These are phyloP conservation scores for Rhizopogon roseolus DNA, from an alignment of 768 basidiomycete genomes.

Conservation along the genomic window DNA sequence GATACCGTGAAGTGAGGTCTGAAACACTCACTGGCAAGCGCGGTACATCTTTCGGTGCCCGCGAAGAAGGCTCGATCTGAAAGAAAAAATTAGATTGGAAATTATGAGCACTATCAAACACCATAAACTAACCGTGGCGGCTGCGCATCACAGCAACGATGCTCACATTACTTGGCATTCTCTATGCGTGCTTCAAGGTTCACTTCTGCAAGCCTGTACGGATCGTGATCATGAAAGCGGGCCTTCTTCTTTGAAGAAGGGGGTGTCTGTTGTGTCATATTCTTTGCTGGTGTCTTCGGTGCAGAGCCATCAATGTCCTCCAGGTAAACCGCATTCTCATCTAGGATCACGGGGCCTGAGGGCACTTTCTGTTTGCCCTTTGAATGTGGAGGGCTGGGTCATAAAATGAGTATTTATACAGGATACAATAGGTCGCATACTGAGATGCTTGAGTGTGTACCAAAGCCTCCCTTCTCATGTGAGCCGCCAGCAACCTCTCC, in stretches of 20 bases:
- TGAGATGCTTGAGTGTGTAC: conserved; percentile 45
- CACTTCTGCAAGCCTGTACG: conserved; percentile 87
- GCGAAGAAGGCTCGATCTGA: conserved; percentile 48
- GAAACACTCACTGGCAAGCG: conserved; percentile 60
- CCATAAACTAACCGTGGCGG: conserved; percentile 42
- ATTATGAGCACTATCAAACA: background rate
- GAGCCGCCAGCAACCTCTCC: conserved; percentile 88
- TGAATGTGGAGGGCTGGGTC: conserved; percentile 19
- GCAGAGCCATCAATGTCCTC: conserved; percentile 70
- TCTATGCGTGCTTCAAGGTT: conserved; percentile 61
- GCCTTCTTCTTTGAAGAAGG: conserved; percentile 53
- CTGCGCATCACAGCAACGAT: conserved; percentile 68
- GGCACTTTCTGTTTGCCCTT: conserved; percentile 44
- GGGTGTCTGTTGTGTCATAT: conserved; percentile 26
- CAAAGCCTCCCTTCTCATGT: conserved; percentile 86
- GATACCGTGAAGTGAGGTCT: conserved; percentile 60
- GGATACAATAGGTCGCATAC: conserved; percentile 28
- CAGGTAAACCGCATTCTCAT: conserved; percentile 78
- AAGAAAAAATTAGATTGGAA: conserved; percentile 2
- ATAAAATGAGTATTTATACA: background rate
- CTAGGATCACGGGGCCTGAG: conserved; percentile 46
- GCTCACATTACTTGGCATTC: conserved; percentile 54
- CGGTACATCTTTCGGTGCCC: conserved; percentile 61
- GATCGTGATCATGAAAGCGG: conserved; percentile 77
- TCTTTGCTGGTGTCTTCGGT: conserved; percentile 45